Conservation (phyloP, 768 basidiomycete species). For the Russula sp. region DNA sequence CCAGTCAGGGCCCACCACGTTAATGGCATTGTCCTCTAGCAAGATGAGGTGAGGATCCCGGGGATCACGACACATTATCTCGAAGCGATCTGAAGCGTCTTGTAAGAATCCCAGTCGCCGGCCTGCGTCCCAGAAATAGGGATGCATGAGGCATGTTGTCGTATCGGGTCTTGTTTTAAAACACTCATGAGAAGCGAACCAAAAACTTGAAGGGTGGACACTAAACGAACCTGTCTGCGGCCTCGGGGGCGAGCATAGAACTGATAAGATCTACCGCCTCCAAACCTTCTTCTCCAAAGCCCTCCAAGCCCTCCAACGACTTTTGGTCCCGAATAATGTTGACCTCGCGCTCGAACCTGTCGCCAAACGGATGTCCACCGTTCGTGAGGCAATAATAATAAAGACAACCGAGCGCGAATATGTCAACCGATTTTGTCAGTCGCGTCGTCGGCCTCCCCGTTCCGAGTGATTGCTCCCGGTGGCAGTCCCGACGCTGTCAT, state of each 20-base stretch:
- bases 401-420: constrained; percentile 93
- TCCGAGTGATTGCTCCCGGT: constrained; percentile 39
- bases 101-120: constrained; percentile 90
- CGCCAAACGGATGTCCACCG: constrained; percentile 92
- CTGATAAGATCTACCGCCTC: constrained; percentile 82
- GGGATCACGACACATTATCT: constrained; percentile 95
- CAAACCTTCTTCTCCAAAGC: constrained; percentile 90
- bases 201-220: background rate
- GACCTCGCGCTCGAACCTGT: constrained; percentile 86
- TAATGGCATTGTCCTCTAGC: constrained; percentile 66
- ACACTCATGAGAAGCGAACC: background rate
- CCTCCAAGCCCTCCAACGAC: constrained; percentile 63
- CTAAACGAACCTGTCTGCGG: constrained; percentile 61
- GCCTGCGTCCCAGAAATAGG: constrained; percentile 93
- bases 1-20: constrained; percentile 91
- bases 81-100: constrained; percentile 96
- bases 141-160: constrained; percentile 81
- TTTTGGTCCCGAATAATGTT: constrained; percentile 88
- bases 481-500: constrained; percentile 58
- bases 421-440: constrained; percentile 92
- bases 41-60: constrained; percentile 69
- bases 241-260: constrained; percentile 74
- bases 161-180: constrained; percentile 73
- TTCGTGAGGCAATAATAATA: constrained; percentile 91
- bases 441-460: constrained; percentile 52